Percentiles rank a stretch among this genome's conserved stretches.
Conservation (phyloP, 495 filamentous ascomycete genomes). For the Lasiosphaeris hirsuta region DNA sequence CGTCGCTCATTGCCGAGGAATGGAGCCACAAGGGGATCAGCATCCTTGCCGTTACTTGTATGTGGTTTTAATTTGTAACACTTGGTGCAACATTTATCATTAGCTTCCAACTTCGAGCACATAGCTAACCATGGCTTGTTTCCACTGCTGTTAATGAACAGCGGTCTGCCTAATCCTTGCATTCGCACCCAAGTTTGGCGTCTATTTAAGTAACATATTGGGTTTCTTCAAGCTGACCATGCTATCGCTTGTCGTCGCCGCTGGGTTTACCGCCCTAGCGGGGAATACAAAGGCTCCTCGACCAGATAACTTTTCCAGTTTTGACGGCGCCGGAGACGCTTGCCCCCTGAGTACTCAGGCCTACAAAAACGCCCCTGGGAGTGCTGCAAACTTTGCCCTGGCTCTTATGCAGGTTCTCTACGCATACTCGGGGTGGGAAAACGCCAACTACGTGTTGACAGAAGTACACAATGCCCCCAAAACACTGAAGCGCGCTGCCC, state of each 20-base stretch:
- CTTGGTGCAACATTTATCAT: no score
- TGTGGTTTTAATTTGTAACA: not conserved
- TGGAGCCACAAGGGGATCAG: not conserved
- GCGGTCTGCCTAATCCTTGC: not conserved
- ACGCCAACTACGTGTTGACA: constrained; percentile 3
- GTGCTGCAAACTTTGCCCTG: not conserved
- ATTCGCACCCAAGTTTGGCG: not conserved
- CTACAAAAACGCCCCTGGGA: not conserved
- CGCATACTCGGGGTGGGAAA: not conserved
- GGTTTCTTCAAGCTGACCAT: not conserved
- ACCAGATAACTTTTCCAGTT: not conserved
- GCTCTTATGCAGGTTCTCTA: not conserved
- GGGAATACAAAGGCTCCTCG: not conserved
- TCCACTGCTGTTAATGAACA: not conserved
- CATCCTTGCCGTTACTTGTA: not conserved
- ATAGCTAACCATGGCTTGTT: no score
- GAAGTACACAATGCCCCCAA: constrained; percentile 3
- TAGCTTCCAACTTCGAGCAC: no score
- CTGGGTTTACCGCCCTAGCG: not conserved
- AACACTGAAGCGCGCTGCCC: constrained; percentile 2
- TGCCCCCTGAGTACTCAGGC: not conserved
- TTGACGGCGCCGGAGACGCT: not conserved
- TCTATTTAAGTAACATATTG: not conserved
- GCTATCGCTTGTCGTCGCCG: not conserved
- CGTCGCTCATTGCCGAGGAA: not conserved